Evolutionary conservation across 352 stramenopile species (phyloP), one percentile per base, ranked within the genome.

Genomic region (Pythium rishiriense): DNA sequence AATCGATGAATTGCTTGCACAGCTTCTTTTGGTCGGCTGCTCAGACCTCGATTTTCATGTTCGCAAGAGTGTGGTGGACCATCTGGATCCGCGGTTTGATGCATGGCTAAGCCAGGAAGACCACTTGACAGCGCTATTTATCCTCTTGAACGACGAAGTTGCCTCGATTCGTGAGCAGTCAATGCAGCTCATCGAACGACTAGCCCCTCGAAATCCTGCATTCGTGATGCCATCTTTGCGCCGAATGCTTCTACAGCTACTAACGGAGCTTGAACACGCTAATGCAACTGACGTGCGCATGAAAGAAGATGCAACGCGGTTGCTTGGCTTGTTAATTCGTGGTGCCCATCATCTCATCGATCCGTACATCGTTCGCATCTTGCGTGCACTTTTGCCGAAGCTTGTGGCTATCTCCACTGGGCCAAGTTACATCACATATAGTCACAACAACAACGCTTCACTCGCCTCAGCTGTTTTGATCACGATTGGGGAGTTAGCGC

Each of bases 221-320:
- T 93, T 97, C 51, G 94, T 99, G 28, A 91, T 99, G 54, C 97
- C 97, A 10, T 89, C 91, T 7, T 78, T 99, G 53, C 80, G 98
- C 5, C 80, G 93, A 8, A 90, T 98, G 53, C 78, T 99, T 0
- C 86, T 98, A 21, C 90, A 98, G 72, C 67, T 99, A 5, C 88
- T 99, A 42, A 93, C 97, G 0, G 95, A 99, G 70, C 69, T 99
- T 7, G 83, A 96, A 39, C 98, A 98, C 70, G 93, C 63, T 11
- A 70, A 70, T 28, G 43, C 91, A 6, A 81, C 94, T 0, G 95
- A 97, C 39, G 61, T 83, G 22, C 78, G 77, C 29, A 89, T 92
- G 69, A 79, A 84, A n/a, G 91, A 98, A 67, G 88, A 98, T 28
- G 92, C 87, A 31, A 97, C 91, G 3, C 73, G 87, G 17, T 77